Evolutionary conservation across 768 basidiomycete genomes (phyloP), one percentile per base, ranked within the genome.

Genomic region (Tylopilus balloui): DNA sequence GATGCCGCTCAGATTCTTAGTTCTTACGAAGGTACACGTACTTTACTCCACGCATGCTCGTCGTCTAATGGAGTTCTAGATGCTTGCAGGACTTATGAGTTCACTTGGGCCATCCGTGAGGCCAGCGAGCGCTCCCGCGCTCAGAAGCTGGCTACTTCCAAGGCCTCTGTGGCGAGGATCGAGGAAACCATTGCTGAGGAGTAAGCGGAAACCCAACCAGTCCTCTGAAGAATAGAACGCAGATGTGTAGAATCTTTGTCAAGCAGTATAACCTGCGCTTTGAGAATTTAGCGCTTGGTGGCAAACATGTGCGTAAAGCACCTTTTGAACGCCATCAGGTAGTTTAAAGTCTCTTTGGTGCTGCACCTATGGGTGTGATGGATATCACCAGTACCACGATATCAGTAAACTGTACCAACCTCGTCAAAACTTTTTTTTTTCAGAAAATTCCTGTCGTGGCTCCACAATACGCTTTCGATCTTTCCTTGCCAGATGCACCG

Each of bases 71-170:
- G 32, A 25, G 11, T 15, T 54, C 2, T 52, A 89, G 88, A 92
- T 69, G 92, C 92, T 36, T 86, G 84, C 59, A 83, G 79, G 69
- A 87, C 92, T 7, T 95, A 95, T 58, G 84, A 94, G 66, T 75
- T 95, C 52, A 94, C 92, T 20, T 95, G 92, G 92, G 90, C 92
- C 24, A 94, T 95, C 65, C 84, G 92, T 41, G 74, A 79, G 54
- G 85, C 89, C 27, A 81, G 80, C 56, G 88, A 92, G 63, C 77
- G 75, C 42, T 81, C 81, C 52, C 80, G 81, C 27, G 73, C 66
- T 13, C 69, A 68, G 20, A 79, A 68, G 53, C 58, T 74, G 36
- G 71, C 72, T 54, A 67, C 70, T 14, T 64, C 66, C 50, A 63
- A 53, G 42, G 59, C 66, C 28, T 60, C 67, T 42, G 60, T 59